Evolutionary conservation across 495 filamentous ascomycete species (phyloP), one percentile per base, ranked within the genome.

Genomic region (Astrocystis sublimbata): DNA sequence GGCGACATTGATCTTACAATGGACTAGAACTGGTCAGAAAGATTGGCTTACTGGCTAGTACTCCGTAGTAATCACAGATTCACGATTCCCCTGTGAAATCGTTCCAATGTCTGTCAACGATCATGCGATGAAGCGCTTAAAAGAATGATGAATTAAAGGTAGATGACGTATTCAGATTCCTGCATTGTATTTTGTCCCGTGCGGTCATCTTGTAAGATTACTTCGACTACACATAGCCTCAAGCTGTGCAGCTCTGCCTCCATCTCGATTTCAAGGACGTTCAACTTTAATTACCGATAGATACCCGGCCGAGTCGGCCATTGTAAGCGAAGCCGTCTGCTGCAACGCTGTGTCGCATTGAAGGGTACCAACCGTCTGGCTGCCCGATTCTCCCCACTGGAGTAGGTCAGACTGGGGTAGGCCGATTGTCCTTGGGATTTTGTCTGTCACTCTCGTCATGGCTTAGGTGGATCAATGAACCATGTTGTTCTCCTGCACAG

Each of bases 391-490:
- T 47, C 43, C 24, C 46, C 26, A 49, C 46, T 30, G 17, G 28
- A 5, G 17, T 28, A 42, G 52, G 36, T 56, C 24, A 42, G 26
- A 41, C 42, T 56, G 52, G 52, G 52, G 52, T 42, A 38, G 50
- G 6, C 13, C 35, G 19, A 19, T n/a, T n/a, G n/a, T n/a, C n/a
- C n/a, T n/a, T n/a, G n/a, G 42, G 52, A 56, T 42, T 38, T 56
- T 15, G 52, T 41, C 52, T 24, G 36, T 41, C 51, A 12, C 23
- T 26, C 41, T 55, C 7, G 23, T 21, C 21, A 42, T 38, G 17
- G 17, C 52, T 30, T 24, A 38, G 30, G 6, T 38, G 51, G 13
- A 47, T 8, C 26, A n/a, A 30, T 8, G 30, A 49, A 49, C 26
- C 2, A 26, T 49, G 46, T 26, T 6, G 19, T 49, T 46, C n/a